phyloP scores from a whole-genome alignment of 73 alveolate species.

The Paramecium octaurelia region DNA sequence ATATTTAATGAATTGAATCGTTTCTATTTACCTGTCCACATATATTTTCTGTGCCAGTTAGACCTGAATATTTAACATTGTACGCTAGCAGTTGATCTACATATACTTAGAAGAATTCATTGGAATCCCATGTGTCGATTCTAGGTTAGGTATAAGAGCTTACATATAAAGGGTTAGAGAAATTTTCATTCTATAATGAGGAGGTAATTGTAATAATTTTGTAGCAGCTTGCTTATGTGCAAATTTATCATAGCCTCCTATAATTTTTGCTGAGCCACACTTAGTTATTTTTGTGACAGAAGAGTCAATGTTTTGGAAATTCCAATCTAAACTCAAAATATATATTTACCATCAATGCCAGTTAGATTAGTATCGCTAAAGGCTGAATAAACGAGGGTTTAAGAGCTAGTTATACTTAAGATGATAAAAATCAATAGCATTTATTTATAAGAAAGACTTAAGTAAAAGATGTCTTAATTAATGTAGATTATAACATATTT shows the following conservation, averaged over 20 bases:
- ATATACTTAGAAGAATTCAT: neutral
- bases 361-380: neutral
- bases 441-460: neutral
- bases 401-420: neutral
- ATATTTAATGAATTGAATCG: neutral
- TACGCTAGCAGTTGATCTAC: neutral
- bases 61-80: neutral
- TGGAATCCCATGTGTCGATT: neutral
- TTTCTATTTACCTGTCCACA: neutral
- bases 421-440: neutral
- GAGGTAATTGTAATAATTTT: neutral
- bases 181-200: neutral
- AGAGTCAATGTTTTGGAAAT: neutral
- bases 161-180: neutral
- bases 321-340: neutral
- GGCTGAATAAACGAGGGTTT: neutral
- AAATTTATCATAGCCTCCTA: neutral
- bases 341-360: neutral
- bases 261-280: neutral
- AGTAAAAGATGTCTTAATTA: neutral
- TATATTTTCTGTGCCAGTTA: neutral
- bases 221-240: neutral
- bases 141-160: neutral
- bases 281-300: neutral
- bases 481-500: too few relatives aligned